Evolutionary conservation across 129 eudicot species (phyloP), one percentile per base, ranked within the genome.

Genomic region (Tagetes erecta): DNA sequence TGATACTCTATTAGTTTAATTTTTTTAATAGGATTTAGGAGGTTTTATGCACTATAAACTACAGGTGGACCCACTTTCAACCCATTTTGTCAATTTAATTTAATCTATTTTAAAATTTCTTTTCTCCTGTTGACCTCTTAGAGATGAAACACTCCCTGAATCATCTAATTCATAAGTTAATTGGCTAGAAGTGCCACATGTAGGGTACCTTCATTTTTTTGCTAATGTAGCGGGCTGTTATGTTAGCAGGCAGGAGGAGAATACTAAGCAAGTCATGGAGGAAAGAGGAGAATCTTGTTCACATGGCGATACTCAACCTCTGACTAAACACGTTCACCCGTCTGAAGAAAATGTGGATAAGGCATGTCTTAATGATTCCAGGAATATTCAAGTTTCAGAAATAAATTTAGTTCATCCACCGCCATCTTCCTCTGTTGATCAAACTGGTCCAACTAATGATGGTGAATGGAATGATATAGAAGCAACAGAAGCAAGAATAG

Each of bases 381-480:
- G 83, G 75, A 79, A 63, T 75, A 81, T 82, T 13, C 81, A 86
- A 9, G 85, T 83, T 38, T 57, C 91, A 0, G 89, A 83, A 30
- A 88, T 89, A 70, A 84, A 79, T 66, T 52, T 79, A 50, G 88
- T 71, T 55, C 85, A 77, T 67, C 87, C 82, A 39, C 81, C 83
- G 9, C 12, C 69, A 40, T 64, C 69, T 62, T 87, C 81, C 42
- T 83, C 83, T 3, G 80, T 67, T 4, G 83, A 84, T 72, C 88
- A 76, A 78, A 38, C 81, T 4, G 72, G 78, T 34, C 80, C 94
- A 41, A 78, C 89, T 59, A 84, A 86, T 56, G 92, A 84, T 50
- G 82, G 92, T 72, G 96, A 87, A 78, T 91, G 99, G 99, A 95
- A 84, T 33, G 99, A 95, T 70, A 95, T 95, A 77, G 91, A 94